Evolutionary conservation across 2,329 filamentous ascomycete genomes (phyloP), one percentile per base, ranked within the genome.

Genomic region (Penicillium sclerotiorum): DNA sequence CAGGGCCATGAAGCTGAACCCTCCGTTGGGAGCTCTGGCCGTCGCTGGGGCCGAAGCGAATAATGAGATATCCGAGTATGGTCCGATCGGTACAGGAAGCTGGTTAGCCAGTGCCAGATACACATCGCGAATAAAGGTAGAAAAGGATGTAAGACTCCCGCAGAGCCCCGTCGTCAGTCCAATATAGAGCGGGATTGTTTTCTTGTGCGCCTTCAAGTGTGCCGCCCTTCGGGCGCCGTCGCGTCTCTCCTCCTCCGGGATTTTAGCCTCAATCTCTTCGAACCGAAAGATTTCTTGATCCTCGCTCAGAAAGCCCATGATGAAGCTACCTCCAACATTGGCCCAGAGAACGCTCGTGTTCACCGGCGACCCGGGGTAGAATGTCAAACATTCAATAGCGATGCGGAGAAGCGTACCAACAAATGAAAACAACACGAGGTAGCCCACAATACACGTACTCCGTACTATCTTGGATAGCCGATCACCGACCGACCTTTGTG

Each of bases 121-220:
- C 9, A 79, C 71, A 61, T 94, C 90, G n/a, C 88, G 81, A 32
- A 90, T 83, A 66, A 93, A 93, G 20, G 85, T 83, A 0, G 90
- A 94, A 69, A 95, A 95, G 6, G 86, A 90, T 8, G 90, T 96
- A 63, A 94, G 88, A 53, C 87, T 90, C 49, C 91, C 89, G 63
- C 89, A 94, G 69, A 92, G 91, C n/a, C 87, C 92, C 0, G 87
- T 94, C 0, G 88, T 81, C 11, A 95, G 81, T 42, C 88, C 90
- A 50, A 94, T 86, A n/a, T 41, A 50, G 8, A 50, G 37, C 3
- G 91, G 90, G 13, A 93, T 86, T 0, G 87, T 88, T 75, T 93
- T 94, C 69, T 95, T 95, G 15, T 45, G 36, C 1, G 27, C 25
- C 8, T 13, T 48, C n/a, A 15, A 35, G n/a, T 15, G 41, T 39